A percentile compares a stretch with the other conserved stretches of the same genome.
These are phyloP conservation scores for Seiridium cupressi DNA, from an alignment of 2,329 filamentous ascomycete genomes.

Conservation along the genomic window DNA sequence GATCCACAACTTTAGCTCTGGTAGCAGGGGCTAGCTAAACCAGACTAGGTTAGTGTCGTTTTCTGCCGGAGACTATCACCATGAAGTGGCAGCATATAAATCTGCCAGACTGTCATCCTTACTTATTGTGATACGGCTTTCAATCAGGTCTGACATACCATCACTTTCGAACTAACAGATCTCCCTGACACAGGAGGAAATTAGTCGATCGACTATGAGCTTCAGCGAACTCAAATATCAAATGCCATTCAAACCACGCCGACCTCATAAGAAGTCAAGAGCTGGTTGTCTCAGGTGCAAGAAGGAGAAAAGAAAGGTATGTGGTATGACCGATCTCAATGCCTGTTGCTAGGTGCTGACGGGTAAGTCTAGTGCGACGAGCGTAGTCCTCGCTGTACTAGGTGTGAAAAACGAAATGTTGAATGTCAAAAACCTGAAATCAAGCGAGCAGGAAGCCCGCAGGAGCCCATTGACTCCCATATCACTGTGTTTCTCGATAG, in stretches of 20 bases:
- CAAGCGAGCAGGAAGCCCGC: not conserved
- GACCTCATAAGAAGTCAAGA: not conserved
- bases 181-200: not conserved
- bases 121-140: too few species aligned
- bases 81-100: not conserved
- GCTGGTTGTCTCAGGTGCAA: not conserved
- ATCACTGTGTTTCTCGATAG: not conserved
- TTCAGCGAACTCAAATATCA: not conserved
- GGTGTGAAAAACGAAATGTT: constrained; percentile 1
- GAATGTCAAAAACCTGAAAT: not conserved
- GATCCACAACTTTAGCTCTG: not conserved
- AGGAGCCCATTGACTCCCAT: not conserved
- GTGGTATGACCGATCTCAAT: not conserved
- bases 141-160: too few species aligned
- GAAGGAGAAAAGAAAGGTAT: not conserved
- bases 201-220: not conserved
- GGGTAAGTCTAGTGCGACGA: not conserved
- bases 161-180: not conserved
- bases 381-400: not conserved
- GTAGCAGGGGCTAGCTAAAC: not conserved
- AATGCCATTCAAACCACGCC: not conserved
- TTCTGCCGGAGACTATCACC: not conserved
- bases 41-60: not conserved
- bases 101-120: too few species aligned
- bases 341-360: not conserved